Evolutionary conservation across 2,329 filamentous ascomycete species (phyloP), one percentile per base, ranked within the genome.

Genomic region (Ophiosphaerella narmari): DNA sequence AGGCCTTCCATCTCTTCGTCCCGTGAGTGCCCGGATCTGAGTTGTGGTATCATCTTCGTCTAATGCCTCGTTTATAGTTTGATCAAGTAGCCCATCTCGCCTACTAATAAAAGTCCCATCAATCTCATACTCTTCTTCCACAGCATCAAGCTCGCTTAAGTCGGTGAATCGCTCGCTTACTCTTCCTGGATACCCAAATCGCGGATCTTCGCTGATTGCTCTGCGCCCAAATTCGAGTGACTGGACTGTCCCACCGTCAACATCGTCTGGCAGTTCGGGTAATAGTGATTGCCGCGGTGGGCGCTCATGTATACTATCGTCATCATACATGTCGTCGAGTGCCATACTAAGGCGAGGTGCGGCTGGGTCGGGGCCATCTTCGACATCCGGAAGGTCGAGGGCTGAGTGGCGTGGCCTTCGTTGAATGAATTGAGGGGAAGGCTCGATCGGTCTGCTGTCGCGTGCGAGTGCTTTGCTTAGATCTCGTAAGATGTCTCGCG

Each of bases 401-500:
- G 71, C 66, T 55, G 62, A 70, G 59, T 66, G 71, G 45, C 68
- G 65, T 37, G 54, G 51, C 23, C 52, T 52, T 37, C 50, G 59
- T 11, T 55, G 57, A 33, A 67, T 67, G 31, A 67, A 69, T 52
- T 74, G 69, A 1, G 80, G 79, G 5, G 81, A 81, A 3, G 78
- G 78, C 34, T 74, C 66, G 9, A 78, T 74, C 6, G 76, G 75
- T 50, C 74, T 70, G 2, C 77, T 78, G n/a, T 72, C 62, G 12
- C 75, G 77, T 1, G 80, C 80, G 40, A 83, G 74, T n/a, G 76
- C 78, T 75, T 73, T 80, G 44, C 81, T 81, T 7, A 84, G 65
- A 45, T 80, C 78, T 40, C 77, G 73, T 44, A 84, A 63, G 23
- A 81, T 76, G 60, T 83, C 80, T 56, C 82, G 78, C 4, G 81